Base-by-base conservation (phyloP, 192 early-diverging fungal species). In the Backusella tarrabulga region DNA sequence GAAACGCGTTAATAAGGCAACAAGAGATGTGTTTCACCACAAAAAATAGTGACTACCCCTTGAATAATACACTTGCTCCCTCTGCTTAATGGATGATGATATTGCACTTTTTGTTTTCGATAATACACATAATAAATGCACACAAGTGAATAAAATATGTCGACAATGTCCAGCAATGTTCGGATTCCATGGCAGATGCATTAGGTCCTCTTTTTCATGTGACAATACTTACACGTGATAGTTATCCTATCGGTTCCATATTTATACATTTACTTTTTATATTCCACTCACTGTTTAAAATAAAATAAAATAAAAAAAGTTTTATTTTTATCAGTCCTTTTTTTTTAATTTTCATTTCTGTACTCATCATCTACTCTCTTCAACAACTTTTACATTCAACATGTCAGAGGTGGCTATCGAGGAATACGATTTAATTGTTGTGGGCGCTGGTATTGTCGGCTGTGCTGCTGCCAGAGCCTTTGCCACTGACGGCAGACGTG, bases 361-460 rank as follows among this genome's bases (percentile, higher is more conserved):
- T 40, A 9, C 8, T 40, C 68, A 19, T 35, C 36, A 17, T 70
- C 68, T 29, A 67, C 26, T 32, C 35, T n/a, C 50, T 11, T 23
- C 67, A 17, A 41, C 38, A n/a, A 74, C 21, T 60, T 26, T 60
- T 60, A 26, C 56, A 60, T 60, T 74, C 52, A 26, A 36, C 23
- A 74, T 74, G 73, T 73, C 72, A 54, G 38, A 54, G 11, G 15
- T 32, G n/a, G 70, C 75, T 34, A 67, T 63, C 4, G 56, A 74
- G 21, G 72, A 81, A 26, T 95, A 88, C 76, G 95, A 98, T 83
- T 87, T 94, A 46, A 94, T 97, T 67, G 87, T 99, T 29, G 87
- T 98, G 3, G 98, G 98, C 34, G 96, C 95, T 26, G 98, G 98
- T 6, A 89, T 97, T n/a, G 90, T 93, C 3, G 98, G 98, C n/a